Conservation (phyloP, 2,329 filamentous ascomycete genomes). For the Exophiala lecanii-corni region DNA sequence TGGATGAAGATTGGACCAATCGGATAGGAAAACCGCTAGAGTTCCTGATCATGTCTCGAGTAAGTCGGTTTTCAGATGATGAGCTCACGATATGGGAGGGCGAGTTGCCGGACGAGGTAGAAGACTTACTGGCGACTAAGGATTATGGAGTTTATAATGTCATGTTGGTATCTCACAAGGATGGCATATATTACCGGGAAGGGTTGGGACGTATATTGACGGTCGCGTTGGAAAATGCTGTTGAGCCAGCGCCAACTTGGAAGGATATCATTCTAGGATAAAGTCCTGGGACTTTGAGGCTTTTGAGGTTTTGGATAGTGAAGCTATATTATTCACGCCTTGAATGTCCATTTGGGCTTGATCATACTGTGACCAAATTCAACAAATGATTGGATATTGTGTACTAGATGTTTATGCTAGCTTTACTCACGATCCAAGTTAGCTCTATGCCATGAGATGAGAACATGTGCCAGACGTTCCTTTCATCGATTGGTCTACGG, state of each 20-base stretch:
- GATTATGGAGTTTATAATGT: constrained; percentile 27
- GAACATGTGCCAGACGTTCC: too few species aligned
- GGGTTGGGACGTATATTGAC: constrained; percentile 25
- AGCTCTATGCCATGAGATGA: too few species aligned
- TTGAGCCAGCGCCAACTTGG: constrained; percentile 23
- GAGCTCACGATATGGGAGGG: constrained; percentile 25
- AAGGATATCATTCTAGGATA: constrained; percentile 26
- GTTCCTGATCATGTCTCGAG: constrained; percentile 26
- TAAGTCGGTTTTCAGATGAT: constrained; percentile 24
- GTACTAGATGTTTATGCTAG: too few species aligned
- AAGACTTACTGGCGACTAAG: constrained; percentile 17
- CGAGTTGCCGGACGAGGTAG: constrained; percentile 22
- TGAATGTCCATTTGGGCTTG: too few species aligned
- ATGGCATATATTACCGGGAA: constrained; percentile 25
- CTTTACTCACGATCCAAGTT: too few species aligned
- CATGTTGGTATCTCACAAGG: constrained; percentile 21
- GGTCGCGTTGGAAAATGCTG: constrained; percentile 16
- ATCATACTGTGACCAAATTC: too few species aligned
- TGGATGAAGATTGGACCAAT: constrained; percentile 20
- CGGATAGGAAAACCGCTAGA: constrained; percentile 18
- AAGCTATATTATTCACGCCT: constrained; percentile 1
- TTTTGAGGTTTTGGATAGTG: constrained; percentile 2
- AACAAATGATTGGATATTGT: too few species aligned
- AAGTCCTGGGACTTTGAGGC: not conserved
- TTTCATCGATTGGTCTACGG: too few species aligned